Conservation (phyloP, 345 rosid genomes). For the Ceriops tagal region DNA sequence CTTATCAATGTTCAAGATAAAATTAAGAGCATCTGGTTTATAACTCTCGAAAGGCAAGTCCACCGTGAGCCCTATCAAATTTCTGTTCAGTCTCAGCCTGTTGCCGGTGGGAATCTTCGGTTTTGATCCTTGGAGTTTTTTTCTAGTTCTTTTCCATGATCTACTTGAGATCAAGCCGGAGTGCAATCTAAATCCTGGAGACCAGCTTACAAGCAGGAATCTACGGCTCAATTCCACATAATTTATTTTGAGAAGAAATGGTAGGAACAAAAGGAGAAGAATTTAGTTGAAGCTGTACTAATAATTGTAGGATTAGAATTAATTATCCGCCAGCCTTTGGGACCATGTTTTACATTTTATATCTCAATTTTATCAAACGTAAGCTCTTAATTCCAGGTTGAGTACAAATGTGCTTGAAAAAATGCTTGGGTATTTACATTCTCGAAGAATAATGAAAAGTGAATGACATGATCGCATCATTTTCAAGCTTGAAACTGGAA, state of each 20-base stretch:
- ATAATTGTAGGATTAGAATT: neutral
- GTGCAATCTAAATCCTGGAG: too few relatives aligned
- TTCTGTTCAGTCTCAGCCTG: neutral
- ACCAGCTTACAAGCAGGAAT: neutral
- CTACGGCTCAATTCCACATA: neutral
- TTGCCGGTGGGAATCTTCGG: neutral
- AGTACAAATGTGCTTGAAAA: too few relatives aligned
- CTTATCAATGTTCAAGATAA: constrained; percentile 22
- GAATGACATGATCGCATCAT: too few relatives aligned
- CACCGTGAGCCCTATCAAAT: neutral
- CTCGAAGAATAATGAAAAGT: too few relatives aligned
- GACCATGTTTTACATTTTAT: too few relatives aligned
- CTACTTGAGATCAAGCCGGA: too few relatives aligned
- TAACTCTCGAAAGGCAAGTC: neutral
- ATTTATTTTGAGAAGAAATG: neutral
- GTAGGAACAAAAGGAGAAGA: too few relatives aligned
- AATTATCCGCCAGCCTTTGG: neutral
- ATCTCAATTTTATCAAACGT: too few relatives aligned
- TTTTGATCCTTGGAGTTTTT: neutral
- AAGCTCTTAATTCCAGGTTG: too few relatives aligned
- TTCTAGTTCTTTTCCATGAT: neutral
- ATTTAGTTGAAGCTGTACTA: neutral
- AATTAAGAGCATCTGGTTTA: neutral
- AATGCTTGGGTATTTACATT: too few relatives aligned
- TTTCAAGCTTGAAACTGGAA: too few relatives aligned